Base-by-base conservation (phyloP, 75 land plant genomes). In the Sequoia sempervirens region DNA sequence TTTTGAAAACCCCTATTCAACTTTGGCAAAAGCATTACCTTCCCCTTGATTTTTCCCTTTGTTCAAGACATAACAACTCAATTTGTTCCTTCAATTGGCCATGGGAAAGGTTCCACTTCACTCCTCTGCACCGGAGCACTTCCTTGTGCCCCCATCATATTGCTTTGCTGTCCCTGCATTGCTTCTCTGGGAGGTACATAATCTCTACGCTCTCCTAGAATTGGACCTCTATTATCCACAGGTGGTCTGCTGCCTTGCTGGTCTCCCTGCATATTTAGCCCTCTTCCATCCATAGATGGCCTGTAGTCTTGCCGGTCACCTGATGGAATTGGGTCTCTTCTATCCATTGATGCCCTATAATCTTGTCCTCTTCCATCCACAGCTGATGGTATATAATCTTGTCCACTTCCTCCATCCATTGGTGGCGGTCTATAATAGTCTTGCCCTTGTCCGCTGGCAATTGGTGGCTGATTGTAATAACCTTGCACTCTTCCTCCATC, bases 21-120 rank as follows among this genome's bases (percentile, higher is more conserved):
- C 7, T 38, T 37, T 75, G 78, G 78, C 43, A 75, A 75, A 75
- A 10, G 10, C 38, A 38, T 40, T 40, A 37, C 38, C 78, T 40
- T 75, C n/a, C 2, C 78, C 78, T 7, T 6, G 2, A 38, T 23
- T 18, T 38, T 38, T 38, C n/a, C 23, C n/a, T 40, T 18, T 4
- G 38, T 40, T 38, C n/a, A 37, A 75, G 11, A 75, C 43, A 75
- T 20, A 5, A 18, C 26, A 23, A 78, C 20, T 45, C 41, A 78
- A 30, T 78, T 78, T 3, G 47, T n/a, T 17, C 80, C 80, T 78
- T 78, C 80, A 4, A 78, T 43, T 45, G 80, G 80, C 80, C 80
- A 78, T 78, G 50, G 50, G 28, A 78, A 78, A 78, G 47, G 28
- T 45, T 78, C 80, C n/a, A n/a, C 43, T 78, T 78, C 43, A 11